Conservation (phyloP, 371 early-diverging fungal species). For the Mortierella sp. region DNA sequence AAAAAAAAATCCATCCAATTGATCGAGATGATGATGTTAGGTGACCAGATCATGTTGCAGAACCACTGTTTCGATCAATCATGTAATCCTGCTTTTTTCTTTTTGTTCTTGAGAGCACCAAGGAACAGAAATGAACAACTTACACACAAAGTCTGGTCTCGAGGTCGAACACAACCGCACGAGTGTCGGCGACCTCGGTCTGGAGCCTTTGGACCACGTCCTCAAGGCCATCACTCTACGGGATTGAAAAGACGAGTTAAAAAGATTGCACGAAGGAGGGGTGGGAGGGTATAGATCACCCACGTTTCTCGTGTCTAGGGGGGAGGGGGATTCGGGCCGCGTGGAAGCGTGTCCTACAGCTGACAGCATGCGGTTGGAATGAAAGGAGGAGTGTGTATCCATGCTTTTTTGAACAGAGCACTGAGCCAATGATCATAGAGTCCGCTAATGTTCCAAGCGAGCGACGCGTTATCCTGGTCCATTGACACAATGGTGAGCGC, state of each 20-base stretch:
- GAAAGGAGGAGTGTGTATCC: conserved; percentile 10
- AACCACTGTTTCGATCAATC: no score
- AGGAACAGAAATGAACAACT: conserved; percentile 2
- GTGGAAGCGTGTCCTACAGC: background rate
- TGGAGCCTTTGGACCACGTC: conserved; percentile 42
- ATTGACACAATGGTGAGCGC: background rate
- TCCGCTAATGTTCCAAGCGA: conserved; percentile 17
- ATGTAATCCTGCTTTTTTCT: no score
- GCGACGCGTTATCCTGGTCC: no score
- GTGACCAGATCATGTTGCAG: no score
- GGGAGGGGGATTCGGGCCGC: background rate
- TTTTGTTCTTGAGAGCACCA: no score
- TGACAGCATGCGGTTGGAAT: background rate
- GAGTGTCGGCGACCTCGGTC: conserved; percentile 49
- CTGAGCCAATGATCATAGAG: conserved; percentile 34
- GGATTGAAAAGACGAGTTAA: background rate
- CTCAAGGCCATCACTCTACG: conserved; percentile 43
- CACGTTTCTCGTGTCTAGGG: background rate
- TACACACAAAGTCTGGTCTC: conserved; percentile 48
- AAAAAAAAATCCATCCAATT: conserved; percentile 4
- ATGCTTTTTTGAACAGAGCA: background rate
- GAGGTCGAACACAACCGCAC: conserved; percentile 42
- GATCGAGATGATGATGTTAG: no score
- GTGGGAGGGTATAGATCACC: no score
- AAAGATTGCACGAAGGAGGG: background rate